Percentiles rank a stretch among this genome's conserved stretches.
phyloP scores from a whole-genome alignment of 2,329 filamentous ascomycete species.

The Chaetomium sp. region DNA sequence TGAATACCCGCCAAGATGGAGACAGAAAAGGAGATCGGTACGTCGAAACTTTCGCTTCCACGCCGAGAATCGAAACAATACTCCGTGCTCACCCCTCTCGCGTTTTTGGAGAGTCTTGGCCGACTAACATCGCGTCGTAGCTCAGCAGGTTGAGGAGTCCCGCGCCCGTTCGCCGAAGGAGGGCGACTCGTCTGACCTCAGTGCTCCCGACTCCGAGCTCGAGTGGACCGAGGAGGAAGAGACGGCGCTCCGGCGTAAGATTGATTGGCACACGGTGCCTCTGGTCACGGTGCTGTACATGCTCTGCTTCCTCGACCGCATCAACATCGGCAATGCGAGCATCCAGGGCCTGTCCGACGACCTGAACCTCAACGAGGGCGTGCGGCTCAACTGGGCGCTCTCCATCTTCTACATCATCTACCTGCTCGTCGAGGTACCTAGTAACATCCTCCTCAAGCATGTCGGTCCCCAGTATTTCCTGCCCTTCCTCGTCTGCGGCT shows the following conservation, averaged over 20 bases:
- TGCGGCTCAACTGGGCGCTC: slow-evolving; percentile 51
- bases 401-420: slow-evolving; percentile 55
- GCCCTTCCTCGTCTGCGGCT: slow-evolving; percentile 47
- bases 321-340: slow-evolving; percentile 48
- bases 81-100: neutral
- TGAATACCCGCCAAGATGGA: slow-evolving; percentile 3
- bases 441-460: slow-evolving; percentile 48
- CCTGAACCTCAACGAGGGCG: slow-evolving; percentile 38
- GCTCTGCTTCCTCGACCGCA: slow-evolving; percentile 31
- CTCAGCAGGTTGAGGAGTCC: slow-evolving; percentile 3
- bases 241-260: slow-evolving; percentile 41
- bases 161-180: slow-evolving; percentile 14
- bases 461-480: slow-evolving; percentile 48
- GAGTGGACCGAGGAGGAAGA: slow-evolving; percentile 48
- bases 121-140: neutral
- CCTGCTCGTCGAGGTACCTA: slow-evolving; percentile 48
- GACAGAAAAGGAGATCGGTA: slow-evolving; percentile 20
- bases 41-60: neutral
- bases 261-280: slow-evolving; percentile 47
- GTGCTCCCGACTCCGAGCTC: slow-evolving; percentile 23
- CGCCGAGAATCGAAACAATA: neutral
- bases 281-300: slow-evolving; percentile 48
- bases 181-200: slow-evolving; percentile 10
- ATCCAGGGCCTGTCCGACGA: slow-evolving; percentile 48
- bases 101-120: neutral